Conservation (phyloP, 441 rosid genomes). For the Monsonia emarginata region DNA sequence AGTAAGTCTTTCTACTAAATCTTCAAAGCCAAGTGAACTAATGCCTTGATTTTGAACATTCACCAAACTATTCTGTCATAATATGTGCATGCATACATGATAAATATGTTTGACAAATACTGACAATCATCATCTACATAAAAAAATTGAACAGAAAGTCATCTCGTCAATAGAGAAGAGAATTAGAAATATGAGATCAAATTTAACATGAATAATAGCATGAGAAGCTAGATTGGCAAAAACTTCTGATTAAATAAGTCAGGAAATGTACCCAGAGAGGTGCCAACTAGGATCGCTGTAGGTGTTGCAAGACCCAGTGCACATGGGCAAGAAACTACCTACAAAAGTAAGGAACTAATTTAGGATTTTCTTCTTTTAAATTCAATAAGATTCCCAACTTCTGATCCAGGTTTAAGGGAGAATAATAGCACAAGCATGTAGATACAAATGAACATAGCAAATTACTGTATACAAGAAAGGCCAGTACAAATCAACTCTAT, state of each 20-base stretch:
- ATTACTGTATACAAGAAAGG: not conserved
- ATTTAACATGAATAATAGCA: not conserved
- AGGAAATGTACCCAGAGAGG: conserved; percentile 62
- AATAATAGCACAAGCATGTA: not conserved
- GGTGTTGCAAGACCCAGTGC: conserved; percentile 96
- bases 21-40: conserved; percentile 1
- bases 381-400: not conserved
- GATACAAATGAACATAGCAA: not conserved
- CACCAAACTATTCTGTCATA: not conserved
- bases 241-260: conserved; percentile 13
- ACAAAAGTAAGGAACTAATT: conserved; percentile 15
- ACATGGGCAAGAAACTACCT: conserved; percentile 96
- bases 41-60: not conserved
- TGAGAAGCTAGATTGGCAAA: not conserved
- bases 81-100: not conserved
- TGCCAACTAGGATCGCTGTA: conserved; percentile 92
- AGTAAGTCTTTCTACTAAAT: not conserved
- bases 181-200: not conserved
- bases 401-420: not conserved
- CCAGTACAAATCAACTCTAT: not conserved
- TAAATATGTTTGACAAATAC: not conserved
- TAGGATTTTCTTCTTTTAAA: not conserved
- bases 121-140: not conserved
- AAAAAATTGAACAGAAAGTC: not conserved
- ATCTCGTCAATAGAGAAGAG: not conserved